Base-by-base conservation (phyloP, 202 grass and related monocot species). In the Cymbopogon flexuosus region DNA sequence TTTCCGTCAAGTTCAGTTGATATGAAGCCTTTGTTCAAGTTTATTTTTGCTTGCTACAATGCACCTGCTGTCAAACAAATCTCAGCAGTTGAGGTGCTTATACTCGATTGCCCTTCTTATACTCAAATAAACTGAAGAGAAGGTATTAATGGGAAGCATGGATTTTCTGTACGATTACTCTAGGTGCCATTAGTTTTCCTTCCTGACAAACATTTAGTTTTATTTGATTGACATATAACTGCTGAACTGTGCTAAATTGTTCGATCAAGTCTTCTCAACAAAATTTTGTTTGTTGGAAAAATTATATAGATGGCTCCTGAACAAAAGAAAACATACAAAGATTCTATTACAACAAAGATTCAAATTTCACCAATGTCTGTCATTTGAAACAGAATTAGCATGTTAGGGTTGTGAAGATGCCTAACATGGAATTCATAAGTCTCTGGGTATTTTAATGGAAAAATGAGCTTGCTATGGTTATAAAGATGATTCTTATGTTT, bases 201-300 rank as follows among this genome's bases (percentile, higher is more conserved):
- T 52, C 6, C 30, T 47, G 24, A 13, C 13, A 77, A 58, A 3
- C 56, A 46, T 62, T 87, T 73, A 16, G 21, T 39, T 34, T 3
- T 70, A 64, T 57, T 41, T 12, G 66, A 69, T 71, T 77, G 58
- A 65, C 23, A 43, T 16, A 57, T 27, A 7, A 33, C 15, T 84
- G 12, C 63, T 75, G 23, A 76, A 6, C 43, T 36, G 4, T 84
- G 22, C 40, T 75, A 33, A 35, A 29, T 73, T 84, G 62, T 69
- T 39, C 23, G 16, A 43, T 43, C 3, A 18, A 68, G 7, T 75
- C 24, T 23, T 62, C 31, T 79, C 46, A 65, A 18, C 47, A 29
- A 30, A 65, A 2, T 35, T 13, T 34, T 46, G 63, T 33, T 80
- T 4, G 69, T 77, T 77, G 8, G 45, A n/a, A 77, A 46, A 11